Conservation (phyloP, 345 rosid species). For the Noccaea bulbosa region DNA sequence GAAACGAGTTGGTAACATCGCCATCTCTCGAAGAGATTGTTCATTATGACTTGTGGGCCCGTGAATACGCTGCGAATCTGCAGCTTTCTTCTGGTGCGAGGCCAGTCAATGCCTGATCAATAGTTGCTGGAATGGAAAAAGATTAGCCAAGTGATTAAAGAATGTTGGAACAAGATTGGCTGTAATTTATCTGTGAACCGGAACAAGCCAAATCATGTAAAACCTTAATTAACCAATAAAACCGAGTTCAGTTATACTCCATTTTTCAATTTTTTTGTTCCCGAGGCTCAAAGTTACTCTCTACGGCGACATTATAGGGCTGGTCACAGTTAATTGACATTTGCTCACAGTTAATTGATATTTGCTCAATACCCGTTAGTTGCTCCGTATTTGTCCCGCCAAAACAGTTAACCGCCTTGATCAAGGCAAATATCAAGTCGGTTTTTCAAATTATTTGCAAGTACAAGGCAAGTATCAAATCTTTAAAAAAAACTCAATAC, state of each 20-base stretch:
- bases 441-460: too few species aligned
- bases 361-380: too few species aligned
- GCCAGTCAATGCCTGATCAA: conserved; percentile 48
- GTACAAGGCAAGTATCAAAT: too few species aligned
- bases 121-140: background rate
- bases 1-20: conserved; percentile 60
- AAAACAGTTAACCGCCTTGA: too few species aligned
- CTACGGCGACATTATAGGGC: too few species aligned
- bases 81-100: conserved; percentile 51
- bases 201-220: conserved; percentile 24
- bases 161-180: background rate
- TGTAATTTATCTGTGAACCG: conserved; percentile 16
- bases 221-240: conserved; percentile 8
- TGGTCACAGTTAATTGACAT: too few species aligned
- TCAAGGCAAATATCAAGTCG: too few species aligned
- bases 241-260: background rate
- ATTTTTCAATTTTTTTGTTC: background rate
- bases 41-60: conserved; percentile 93
- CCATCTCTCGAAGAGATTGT: conserved; percentile 90
- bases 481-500: too few species aligned
- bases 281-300: too few species aligned
- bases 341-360: too few species aligned
- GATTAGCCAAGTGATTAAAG: background rate
- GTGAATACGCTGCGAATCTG: conserved; percentile 66
- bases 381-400: too few species aligned